A percentile compares a stretch with the other conserved stretches of the same genome.
Evolutionary conservation across 2,329 filamentous ascomycete genomes (phyloP).

Genomic region (Delphinella strobiligena): DNA sequence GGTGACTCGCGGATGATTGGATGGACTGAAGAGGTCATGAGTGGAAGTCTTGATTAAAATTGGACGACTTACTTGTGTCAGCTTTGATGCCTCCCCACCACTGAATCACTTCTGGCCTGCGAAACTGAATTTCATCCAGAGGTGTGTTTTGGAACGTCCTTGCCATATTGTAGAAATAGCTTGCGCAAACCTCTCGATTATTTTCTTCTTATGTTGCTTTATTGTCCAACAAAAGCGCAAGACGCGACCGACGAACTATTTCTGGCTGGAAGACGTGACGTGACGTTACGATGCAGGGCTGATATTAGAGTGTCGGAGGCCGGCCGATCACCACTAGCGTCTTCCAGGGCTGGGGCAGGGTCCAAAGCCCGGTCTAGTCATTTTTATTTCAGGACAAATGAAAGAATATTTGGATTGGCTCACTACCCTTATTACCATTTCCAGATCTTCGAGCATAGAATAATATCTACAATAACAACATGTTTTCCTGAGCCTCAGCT

Average conservation of each 20-base stretch:
- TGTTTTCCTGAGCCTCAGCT: too few relatives aligned
- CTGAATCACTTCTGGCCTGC: slow-evolving; percentile 6
- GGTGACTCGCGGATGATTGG: slow-evolving; percentile 51
- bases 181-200: background rate
- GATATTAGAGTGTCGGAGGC: background rate
- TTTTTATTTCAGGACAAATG: too few relatives aligned
- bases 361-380: too few relatives aligned
- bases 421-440: too few relatives aligned
- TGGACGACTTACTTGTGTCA: slow-evolving; percentile 5
- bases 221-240: too few relatives aligned
- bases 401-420: too few relatives aligned
- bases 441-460: too few relatives aligned
- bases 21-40: slow-evolving; percentile 26
- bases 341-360: too few relatives aligned
- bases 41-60: background rate
- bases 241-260: too few relatives aligned
- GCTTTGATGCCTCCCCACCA: slow-evolving; percentile 10
- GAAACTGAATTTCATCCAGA: slow-evolving; percentile 12
- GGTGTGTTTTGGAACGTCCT: slow-evolving; percentile 3
- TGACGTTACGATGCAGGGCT: background rate
- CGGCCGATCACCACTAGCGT: background rate
- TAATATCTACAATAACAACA: too few relatives aligned
- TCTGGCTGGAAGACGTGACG: background rate
- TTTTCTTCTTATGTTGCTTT: too few relatives aligned
- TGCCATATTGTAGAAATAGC: background rate